phyloP scores from a whole-genome alignment of 1,139 yeast species.

The Sugiyamaella xylanicola region DNA sequence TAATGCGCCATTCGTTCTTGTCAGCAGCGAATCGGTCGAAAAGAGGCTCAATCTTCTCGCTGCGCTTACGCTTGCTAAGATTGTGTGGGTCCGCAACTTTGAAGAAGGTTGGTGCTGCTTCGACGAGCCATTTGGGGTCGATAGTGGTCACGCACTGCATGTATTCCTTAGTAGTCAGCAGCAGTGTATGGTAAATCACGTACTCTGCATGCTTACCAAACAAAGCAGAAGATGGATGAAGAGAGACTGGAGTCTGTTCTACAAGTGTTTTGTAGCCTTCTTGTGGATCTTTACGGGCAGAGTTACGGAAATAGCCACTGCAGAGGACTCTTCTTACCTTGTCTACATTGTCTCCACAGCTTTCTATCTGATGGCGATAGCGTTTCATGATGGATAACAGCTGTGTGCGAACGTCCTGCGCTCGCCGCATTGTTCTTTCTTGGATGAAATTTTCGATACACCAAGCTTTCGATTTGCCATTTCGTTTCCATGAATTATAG shows the following conservation, averaged over 20 bases:
- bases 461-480: slow-evolving; percentile 68
- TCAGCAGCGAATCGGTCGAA: slow-evolving; percentile 56
- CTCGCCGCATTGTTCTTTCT: slow-evolving; percentile 74
- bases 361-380: slow-evolving; percentile 52
- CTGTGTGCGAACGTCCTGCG: slow-evolving; percentile 78
- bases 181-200: slow-evolving; percentile 79
- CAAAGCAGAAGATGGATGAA: slow-evolving; percentile 88
- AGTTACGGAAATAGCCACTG: slow-evolving; percentile 83
- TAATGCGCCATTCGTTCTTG: slow-evolving; percentile 58
- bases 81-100: slow-evolving; percentile 54
- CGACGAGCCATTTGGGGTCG: slow-evolving; percentile 83
- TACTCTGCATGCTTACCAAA: slow-evolving; percentile 75
- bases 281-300: slow-evolving; percentile 77
- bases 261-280: slow-evolving; percentile 76
- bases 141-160: slow-evolving; percentile 86
- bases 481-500: slow-evolving; percentile 72
- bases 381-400: slow-evolving; percentile 62
- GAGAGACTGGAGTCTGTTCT: slow-evolving; percentile 74
- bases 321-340: slow-evolving; percentile 72
- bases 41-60: slow-evolving; percentile 64
- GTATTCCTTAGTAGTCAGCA: slow-evolving; percentile 83
- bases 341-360: slow-evolving; percentile 61
- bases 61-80: slow-evolving; percentile 47
- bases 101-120: slow-evolving; percentile 85
- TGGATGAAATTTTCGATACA: slow-evolving; percentile 81